Evolutionary conservation across 257 asterid genomes (phyloP).

Genomic region (Solanum okadae): DNA sequence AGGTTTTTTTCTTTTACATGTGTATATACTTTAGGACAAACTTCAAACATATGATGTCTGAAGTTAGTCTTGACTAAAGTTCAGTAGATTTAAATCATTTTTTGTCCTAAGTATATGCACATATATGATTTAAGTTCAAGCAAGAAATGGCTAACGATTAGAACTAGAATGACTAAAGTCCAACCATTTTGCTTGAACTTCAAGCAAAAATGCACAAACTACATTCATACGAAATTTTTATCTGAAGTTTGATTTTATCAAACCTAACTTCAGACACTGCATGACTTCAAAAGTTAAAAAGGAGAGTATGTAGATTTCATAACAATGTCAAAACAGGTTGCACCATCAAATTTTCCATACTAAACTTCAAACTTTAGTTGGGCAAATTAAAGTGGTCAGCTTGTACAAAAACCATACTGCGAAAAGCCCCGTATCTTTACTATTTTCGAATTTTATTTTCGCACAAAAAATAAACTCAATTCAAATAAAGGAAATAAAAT

Average conservation of each 20-base stretch:
- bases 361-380: neutral
- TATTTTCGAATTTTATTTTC: no score
- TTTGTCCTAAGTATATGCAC: neutral
- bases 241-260: neutral
- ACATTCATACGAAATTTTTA: neutral
- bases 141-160: neutral
- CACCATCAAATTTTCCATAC: neutral
- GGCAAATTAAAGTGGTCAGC: neutral
- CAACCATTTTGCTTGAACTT: neutral
- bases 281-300: neutral
- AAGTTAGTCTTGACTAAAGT: neutral
- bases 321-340: neutral
- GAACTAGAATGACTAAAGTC: neutral
- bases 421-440: no score
- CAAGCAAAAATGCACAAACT: neutral
- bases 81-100: neutral
- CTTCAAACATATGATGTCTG: neutral
- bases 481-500: no score
- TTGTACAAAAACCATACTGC: no score
- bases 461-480: no score
- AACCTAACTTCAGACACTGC: neutral
- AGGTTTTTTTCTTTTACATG: neutral
- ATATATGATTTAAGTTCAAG: neutral
- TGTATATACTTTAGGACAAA: neutral
- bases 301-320: neutral